Base-by-base conservation (phyloP, 805 yeast genomes). In the Teunomyces pallodes region DNA sequence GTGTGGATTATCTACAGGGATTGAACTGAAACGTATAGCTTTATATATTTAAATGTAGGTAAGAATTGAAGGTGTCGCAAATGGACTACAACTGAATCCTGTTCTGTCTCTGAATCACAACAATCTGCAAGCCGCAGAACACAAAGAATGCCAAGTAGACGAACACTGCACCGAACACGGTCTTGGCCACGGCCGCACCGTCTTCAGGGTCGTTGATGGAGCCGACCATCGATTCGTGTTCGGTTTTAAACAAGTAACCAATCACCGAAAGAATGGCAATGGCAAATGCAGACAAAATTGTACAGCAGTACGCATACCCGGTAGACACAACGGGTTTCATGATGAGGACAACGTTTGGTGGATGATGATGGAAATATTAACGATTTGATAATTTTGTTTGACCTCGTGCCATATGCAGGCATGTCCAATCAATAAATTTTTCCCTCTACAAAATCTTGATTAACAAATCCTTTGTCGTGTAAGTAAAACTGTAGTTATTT, bases 271-370 rank as follows among this genome's bases (percentile, higher is more conserved):
- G 79, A 48, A 92, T 94, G 41, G 90, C 86, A 30, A 92, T 83
- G 49, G 95, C 99, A 66, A 92, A 92, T 12, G 94, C 90, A 43
- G 97, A 90, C 40, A 94, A 76, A 36, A 92, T 79, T 40, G 98
- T 92, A 66, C 99, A 92, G 67, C 88, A 90, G 88, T 96, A 92
- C 20, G 99, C 98, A 61, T 88, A 84, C 26, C 83, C 87, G 43
- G 94, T 74, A 44, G 77, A 71, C 5, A 73, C 76, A 44, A 73
- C 76, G 43, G 78, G 66, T 58, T 73, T 73, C 77, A 73, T 73
- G 42, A 36, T 48, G 8, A 10, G 13, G 36, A 17, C 13, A 6
- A 30, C n/a, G 36, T 12, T 13, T 17, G 16, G 10, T 31, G 24
- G 28, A 7, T 17, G 36, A 17, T 12, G 36, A 42, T 5, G 27